Conservation (phyloP, 345 rosid genomes). For the Sonneratia alba region DNA sequence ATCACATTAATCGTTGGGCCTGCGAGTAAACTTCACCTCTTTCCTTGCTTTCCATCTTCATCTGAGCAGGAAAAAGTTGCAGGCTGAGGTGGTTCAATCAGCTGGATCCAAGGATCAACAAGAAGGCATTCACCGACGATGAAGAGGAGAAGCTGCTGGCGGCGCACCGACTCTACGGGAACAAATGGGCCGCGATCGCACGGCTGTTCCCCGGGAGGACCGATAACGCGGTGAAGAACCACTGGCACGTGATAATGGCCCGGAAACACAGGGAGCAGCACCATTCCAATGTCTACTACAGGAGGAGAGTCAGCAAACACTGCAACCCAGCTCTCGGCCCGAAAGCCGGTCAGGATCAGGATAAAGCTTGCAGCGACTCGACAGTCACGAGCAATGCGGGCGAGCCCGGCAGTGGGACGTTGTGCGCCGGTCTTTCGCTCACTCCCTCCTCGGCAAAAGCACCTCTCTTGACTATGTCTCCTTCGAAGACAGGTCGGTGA, state of each 20-base stretch:
- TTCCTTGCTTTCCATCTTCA: background rate
- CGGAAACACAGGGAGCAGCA: constrained; percentile 14
- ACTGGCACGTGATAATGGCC: constrained; percentile 19
- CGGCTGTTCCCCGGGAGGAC: constrained; percentile 19
- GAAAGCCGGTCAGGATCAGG: background rate
- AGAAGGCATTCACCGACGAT: constrained; percentile 31
- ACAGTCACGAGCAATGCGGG: constrained; percentile 10
- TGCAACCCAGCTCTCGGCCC: background rate
- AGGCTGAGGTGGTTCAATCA: constrained; percentile 47
- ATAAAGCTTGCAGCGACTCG: constrained; percentile 3
- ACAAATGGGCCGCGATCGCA: constrained; percentile 35
- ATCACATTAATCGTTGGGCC: no score
- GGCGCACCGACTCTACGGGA: constrained; percentile 33
- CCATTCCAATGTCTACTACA: constrained; percentile 2
- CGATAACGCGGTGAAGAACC: constrained; percentile 19
- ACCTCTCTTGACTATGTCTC: background rate
- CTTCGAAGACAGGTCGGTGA: background rate
- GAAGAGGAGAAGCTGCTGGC: constrained; percentile 31
- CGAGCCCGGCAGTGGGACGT: constrained; percentile 7
- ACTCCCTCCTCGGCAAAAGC: constrained; percentile 9
- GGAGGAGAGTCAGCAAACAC: constrained; percentile 2
- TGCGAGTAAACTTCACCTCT: no score
- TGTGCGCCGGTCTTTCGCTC: constrained; percentile 15
- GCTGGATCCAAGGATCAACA: constrained; percentile 36
- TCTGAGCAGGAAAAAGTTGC: constrained; percentile 34